phyloP scores from a whole-genome alignment of 805 yeast species.

The Monosporozyma siamensis region DNA sequence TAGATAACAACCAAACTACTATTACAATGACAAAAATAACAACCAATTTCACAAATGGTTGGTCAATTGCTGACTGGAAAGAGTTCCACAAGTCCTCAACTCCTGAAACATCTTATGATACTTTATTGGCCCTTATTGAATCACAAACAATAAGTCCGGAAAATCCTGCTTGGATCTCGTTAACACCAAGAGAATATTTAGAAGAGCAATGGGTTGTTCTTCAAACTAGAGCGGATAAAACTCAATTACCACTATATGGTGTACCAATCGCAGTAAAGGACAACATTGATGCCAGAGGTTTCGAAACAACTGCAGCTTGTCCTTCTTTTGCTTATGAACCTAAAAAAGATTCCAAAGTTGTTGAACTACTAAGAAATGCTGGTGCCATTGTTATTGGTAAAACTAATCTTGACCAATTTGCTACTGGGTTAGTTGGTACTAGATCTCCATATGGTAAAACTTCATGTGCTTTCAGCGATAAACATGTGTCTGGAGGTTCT shows the following conservation, averaged over 20 bases:
- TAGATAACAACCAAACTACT: neutral
- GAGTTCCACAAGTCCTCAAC: slow-evolving; percentile 54
- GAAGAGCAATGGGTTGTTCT: slow-evolving; percentile 70
- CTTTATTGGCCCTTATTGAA: slow-evolving; percentile 38
- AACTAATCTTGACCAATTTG: slow-evolving; percentile 93
- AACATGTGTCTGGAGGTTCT: slow-evolving; percentile 90
- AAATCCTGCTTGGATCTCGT: slow-evolving; percentile 91
- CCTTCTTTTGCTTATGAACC: slow-evolving; percentile 73
- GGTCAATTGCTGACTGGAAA: slow-evolving; percentile 78
- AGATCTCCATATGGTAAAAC: slow-evolving; percentile 93
- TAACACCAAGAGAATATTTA: slow-evolving; percentile 54
- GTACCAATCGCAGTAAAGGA: slow-evolving; percentile 94
- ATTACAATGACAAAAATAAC: slow-evolving; percentile 4
- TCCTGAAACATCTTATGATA: slow-evolving; percentile 48
- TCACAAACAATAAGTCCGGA: slow-evolving; percentile 38
- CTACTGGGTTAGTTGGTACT: slow-evolving; percentile 93
- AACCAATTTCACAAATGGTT: slow-evolving; percentile 39
- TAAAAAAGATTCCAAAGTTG: slow-evolving; percentile 64
- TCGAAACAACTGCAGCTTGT: slow-evolving; percentile 91
- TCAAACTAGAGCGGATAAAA: slow-evolving; percentile 49
- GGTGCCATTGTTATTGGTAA: slow-evolving; percentile 94
- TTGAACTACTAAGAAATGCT: slow-evolving; percentile 59
- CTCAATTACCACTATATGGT: slow-evolving; percentile 66
- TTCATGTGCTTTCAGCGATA: slow-evolving; percentile 62
- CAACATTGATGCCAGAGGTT: slow-evolving; percentile 78